Evolutionary conservation across 2,329 filamentous ascomycete genomes (phyloP).

Genomic region (Cylindrodendrum hubeiense): DNA sequence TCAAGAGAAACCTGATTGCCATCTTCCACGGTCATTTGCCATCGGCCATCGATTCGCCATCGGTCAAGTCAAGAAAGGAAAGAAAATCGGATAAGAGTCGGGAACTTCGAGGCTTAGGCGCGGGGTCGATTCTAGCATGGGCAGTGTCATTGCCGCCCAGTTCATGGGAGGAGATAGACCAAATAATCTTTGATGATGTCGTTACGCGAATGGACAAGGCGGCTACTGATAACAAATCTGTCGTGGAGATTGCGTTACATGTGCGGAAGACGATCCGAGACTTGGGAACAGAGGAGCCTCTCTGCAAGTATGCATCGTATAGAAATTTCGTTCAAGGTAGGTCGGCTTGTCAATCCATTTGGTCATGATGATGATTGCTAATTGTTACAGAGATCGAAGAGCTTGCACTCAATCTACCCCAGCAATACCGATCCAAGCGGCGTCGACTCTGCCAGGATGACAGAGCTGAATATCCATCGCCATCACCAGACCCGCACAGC

Average conservation of each 20-base stretch:
- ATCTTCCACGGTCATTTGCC: not conserved
- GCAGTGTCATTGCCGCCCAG: not conserved
- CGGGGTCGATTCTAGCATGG: not conserved
- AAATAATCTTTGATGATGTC: not conserved
- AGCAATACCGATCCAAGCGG: not conserved
- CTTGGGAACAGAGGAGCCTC: not conserved
- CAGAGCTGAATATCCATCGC: not conserved
- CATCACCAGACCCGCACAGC: too few species aligned
- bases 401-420: not conserved
- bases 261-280: not conserved
- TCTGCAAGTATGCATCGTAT: not conserved
- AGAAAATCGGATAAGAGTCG: not conserved
- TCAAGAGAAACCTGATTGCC: not conserved
- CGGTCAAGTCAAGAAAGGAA: not conserved
- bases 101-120: not conserved
- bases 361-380: not conserved
- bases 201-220: not conserved
- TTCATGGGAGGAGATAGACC: not conserved
- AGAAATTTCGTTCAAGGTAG: not conserved
- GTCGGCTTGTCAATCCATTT: not conserved
- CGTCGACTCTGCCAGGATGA: not conserved
- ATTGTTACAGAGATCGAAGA: not conserved
- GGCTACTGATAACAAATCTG: not conserved
- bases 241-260: not conserved
- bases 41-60: not conserved